Percentiles rank a stretch among this genome's conserved stretches.
phyloP scores from a whole-genome alignment of 495 filamentous ascomycete species.

The Penicillium bovifimosum region DNA sequence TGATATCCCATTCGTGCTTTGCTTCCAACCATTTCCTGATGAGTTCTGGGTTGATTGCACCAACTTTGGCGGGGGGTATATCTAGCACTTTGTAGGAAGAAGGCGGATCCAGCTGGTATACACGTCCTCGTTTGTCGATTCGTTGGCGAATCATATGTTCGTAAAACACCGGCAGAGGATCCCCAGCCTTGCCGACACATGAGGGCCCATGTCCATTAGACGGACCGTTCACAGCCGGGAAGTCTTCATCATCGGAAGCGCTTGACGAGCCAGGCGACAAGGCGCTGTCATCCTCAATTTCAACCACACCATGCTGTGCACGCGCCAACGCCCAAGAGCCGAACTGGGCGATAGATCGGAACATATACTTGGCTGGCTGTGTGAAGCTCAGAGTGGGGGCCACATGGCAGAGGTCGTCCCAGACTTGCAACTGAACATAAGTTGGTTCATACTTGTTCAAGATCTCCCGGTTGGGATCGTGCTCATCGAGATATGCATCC shows the following conservation, averaged over 20 bases:
- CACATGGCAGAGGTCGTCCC: slow-evolving; percentile 92
- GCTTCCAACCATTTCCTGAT: slow-evolving; percentile 76
- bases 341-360: slow-evolving; percentile 82
- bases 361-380: slow-evolving; percentile 92
- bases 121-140: slow-evolving; percentile 68
- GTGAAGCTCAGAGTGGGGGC: slow-evolving; percentile 88
- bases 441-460: slow-evolving; percentile 69
- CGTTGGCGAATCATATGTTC: slow-evolving; percentile 87
- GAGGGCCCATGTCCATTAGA: slow-evolving; percentile 17
- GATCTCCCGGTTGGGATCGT: slow-evolving; percentile 48
- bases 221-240: slow-evolving; percentile 20
- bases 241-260: slow-evolving; percentile 35
- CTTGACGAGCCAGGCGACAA: slow-evolving; percentile 69
- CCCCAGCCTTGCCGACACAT: slow-evolving; percentile 72
- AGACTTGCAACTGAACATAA: slow-evolving; percentile 92
- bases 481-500: slow-evolving; percentile 58
- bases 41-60: slow-evolving; percentile 71
- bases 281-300: slow-evolving; percentile 72
- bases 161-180: slow-evolving; percentile 69
- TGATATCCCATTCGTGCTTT: slow-evolving; percentile 63
- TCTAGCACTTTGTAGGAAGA: slow-evolving; percentile 56
- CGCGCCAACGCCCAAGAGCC: slow-evolving; percentile 82
- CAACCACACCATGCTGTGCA: slow-evolving; percentile 72
- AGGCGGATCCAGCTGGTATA: slow-evolving; percentile 58
- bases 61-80: slow-evolving; percentile 58